Percentiles rank a stretch among this genome's conserved stretches.
These are phyloP conservation scores for Berkeleyomyces rouxiae DNA, from an alignment of 2,329 filamentous ascomycete genomes.

Conservation along the genomic window DNA sequence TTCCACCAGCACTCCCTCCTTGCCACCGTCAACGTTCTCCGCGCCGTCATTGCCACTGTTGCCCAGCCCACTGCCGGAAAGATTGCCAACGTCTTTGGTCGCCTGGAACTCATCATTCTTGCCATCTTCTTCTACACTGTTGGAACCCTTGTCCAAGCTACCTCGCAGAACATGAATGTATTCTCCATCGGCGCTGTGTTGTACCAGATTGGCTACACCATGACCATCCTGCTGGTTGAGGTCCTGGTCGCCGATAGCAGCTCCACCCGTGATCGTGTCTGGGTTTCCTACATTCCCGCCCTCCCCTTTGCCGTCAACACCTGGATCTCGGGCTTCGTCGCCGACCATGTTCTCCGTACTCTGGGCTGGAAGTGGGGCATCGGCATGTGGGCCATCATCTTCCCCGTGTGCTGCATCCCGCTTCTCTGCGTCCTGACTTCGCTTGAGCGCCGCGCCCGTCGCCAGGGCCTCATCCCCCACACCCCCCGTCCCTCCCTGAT, in stretches of 20 bases:
- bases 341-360: constrained; percentile 27
- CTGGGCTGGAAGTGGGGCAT: constrained; percentile 46
- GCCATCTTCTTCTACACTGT: constrained; percentile 44
- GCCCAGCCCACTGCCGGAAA: constrained; percentile 40
- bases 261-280: constrained; percentile 42
- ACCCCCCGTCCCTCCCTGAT: constrained; percentile 18
- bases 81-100: constrained; percentile 46
- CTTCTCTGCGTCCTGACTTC: constrained; percentile 35
- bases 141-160: constrained; percentile 40
- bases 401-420: constrained; percentile 38
- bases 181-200: constrained; percentile 42
- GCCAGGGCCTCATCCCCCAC: constrained; percentile 25
- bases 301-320: constrained; percentile 46
- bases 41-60: constrained; percentile 41
- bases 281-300: constrained; percentile 48
- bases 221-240: constrained; percentile 42
- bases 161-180: constrained; percentile 28
- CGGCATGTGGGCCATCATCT: constrained; percentile 49
- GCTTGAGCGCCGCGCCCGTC: constrained; percentile 35
- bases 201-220: constrained; percentile 48
- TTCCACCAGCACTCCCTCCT: constrained; percentile 37
- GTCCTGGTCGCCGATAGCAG: constrained; percentile 48
- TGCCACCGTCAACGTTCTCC: constrained; percentile 39
- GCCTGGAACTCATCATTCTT: constrained; percentile 37
- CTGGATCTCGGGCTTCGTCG: constrained; percentile 44